phyloP scores from a whole-genome alignment of 768 basidiomycete species.

The Russula sp. region DNA sequence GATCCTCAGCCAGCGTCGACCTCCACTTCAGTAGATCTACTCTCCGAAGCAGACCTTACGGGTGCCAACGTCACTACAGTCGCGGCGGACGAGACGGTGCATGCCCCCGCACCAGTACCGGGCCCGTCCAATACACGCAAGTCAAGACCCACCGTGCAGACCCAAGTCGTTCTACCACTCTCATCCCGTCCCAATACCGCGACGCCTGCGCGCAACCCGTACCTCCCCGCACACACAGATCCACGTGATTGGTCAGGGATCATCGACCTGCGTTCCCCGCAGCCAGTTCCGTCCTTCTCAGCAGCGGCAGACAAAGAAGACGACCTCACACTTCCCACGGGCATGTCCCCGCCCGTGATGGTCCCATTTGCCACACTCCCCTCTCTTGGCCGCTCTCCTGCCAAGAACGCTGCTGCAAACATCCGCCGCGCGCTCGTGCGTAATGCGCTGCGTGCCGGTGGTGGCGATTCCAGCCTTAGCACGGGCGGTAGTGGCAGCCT shows the following conservation, averaged over 20 bases:
- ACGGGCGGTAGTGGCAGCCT: conserved; percentile 30
- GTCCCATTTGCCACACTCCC: conserved; percentile 31
- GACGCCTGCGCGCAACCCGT: conserved; percentile 55
- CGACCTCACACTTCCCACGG: conserved; percentile 41
- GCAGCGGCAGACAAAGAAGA: conserved; percentile 39
- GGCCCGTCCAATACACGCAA: neutral
- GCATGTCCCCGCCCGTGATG: conserved; percentile 50
- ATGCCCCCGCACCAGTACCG: neutral
- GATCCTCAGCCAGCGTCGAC: conserved; percentile 27
- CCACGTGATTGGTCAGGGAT: conserved; percentile 63
- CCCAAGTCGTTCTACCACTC: conserved; percentile 39
- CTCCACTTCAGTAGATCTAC: conserved; percentile 23
- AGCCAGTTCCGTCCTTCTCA: conserved; percentile 29
- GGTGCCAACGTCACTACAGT: neutral
- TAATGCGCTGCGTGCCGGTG: conserved; percentile 26
- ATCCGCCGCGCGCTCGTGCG: conserved; percentile 61
- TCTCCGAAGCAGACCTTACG: conserved; percentile 18
- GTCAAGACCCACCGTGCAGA: conserved; percentile 13
- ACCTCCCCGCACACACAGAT: conserved; percentile 44
- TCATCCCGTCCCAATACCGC: conserved; percentile 46
- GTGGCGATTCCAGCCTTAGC: conserved; percentile 52
- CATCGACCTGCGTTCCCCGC: conserved; percentile 51
- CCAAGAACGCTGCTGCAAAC: conserved; percentile 60
- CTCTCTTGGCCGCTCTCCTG: conserved; percentile 55
- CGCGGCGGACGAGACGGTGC: neutral